Base-by-base conservation (phyloP, 2,329 filamentous ascomycete species). In the Clonostachys rhizophaga region DNA sequence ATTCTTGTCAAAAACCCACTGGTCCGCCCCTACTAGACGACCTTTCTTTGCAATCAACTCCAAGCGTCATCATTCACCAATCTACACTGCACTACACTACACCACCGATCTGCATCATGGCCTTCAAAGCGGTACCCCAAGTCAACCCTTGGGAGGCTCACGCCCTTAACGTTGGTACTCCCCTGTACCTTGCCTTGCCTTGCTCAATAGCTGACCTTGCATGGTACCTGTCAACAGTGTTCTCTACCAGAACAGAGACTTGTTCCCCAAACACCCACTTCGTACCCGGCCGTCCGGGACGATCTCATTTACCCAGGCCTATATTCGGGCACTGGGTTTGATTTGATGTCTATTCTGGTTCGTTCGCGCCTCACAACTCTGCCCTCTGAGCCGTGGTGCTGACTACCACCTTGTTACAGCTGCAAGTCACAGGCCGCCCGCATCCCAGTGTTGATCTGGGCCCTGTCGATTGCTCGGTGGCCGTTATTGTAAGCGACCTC, bases 401-500 rank as follows among this genome's bases (percentile, higher is more conserved):
- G n/a, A 16, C 7, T 10, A 13, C 48, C 56, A 51, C 58, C 46
- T 37, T 45, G 8, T 35, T 5, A 6, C 48, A 78, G 75, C 60
- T 75, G 64, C 79, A 84, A 43, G 83, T 95, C 20, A 81, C 83
- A 35, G 79, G 78, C 16, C 76, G 89, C 48, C 81, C 83, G 14
- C 84, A 89, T 50, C 88, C 89, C 1, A 76, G 86, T 55, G 83
- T 95, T 55, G 79, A 90, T 43, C 84, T 95, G 40, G 91, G 90
- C 7, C 79, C 88, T 1, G 84, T 96, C 34, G 91, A 95, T 64
- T 75, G 89, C 54, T 94, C 89, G 2, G 94, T 89, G 59, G 86
- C 90, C 3, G 84, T 95, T 52, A 79, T 92, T 16, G 78, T 96
- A 39, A 94, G 89, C 65, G 89, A 95, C 63, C 82, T 91, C 34